phyloP scores from a whole-genome alignment of 75 land plant genomes.

The Sequoia sempervirens region DNA sequence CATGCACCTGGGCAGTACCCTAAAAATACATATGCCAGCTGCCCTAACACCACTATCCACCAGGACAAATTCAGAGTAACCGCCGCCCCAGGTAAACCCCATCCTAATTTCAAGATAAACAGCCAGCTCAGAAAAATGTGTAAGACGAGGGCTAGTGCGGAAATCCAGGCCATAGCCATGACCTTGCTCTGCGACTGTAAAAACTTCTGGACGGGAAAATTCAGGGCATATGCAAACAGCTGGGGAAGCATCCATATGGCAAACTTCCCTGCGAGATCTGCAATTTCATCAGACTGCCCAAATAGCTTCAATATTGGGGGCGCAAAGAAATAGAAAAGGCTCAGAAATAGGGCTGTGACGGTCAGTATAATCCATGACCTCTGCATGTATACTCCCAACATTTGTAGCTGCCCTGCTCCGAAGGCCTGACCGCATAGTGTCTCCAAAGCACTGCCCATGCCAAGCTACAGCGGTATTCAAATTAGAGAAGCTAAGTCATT shows the following conservation, averaged over 20 bases:
- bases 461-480: conserved; percentile 18
- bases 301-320: conserved; percentile 46
- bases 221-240: conserved; percentile 55
- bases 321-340: conserved; percentile 47
- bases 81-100: conserved; percentile 24
- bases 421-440: conserved; percentile 48
- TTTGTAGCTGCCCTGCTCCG: conserved; percentile 35
- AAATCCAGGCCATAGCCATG: conserved; percentile 26
- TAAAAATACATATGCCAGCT: conserved; percentile 13
- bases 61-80: conserved; percentile 20
- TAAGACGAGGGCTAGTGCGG: conserved; percentile 5
- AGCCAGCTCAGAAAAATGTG: conserved; percentile 29
- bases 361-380: conserved; percentile 53
- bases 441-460: conserved; percentile 49
- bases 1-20: conserved; percentile 16
- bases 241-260: conserved; percentile 61
- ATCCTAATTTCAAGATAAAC: conserved; percentile 10
- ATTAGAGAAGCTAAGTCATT: neutral
- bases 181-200: conserved; percentile 25
- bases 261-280: conserved; percentile 50
- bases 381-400: conserved; percentile 55
- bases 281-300: conserved; percentile 54
- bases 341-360: conserved; percentile 29
- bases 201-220: conserved; percentile 65
- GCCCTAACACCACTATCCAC: conserved; percentile 20